phyloP scores from a whole-genome alignment of 2,329 filamentous ascomycete species.

The Penicillium rolfsii region DNA sequence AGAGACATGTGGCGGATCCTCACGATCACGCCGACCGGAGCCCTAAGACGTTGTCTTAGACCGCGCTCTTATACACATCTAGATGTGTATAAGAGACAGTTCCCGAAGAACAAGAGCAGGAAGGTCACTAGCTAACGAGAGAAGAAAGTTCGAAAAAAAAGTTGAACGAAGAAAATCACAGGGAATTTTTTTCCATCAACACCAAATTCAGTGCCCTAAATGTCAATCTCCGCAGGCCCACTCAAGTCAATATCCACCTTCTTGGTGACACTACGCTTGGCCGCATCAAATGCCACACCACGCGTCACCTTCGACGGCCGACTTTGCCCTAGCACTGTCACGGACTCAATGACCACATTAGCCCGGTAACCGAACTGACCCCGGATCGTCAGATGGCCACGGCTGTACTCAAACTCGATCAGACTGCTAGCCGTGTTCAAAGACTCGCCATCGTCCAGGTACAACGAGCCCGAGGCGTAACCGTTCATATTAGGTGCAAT shows the following conservation, averaged over 20 bases:
- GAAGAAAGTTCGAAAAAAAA: too few species aligned
- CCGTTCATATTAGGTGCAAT: constrained; percentile 67
- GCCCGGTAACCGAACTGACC: constrained; percentile 35
- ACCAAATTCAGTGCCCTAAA: not conserved
- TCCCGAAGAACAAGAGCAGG: not conserved
- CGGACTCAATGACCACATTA: constrained; percentile 37
- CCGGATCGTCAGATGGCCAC: constrained; percentile 45
- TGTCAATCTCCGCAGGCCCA: constrained; percentile 24
- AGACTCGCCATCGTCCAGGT: constrained; percentile 76
- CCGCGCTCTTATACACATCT: too few species aligned
- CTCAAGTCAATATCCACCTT: constrained; percentile 29
- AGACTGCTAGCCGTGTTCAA: constrained; percentile 61
- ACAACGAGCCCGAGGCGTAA: constrained; percentile 68
- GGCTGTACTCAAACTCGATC: constrained; percentile 63
- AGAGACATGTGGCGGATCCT: not conserved
- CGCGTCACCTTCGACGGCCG: constrained; percentile 3
- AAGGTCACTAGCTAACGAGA: not conserved
- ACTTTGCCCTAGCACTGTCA: constrained; percentile 38
- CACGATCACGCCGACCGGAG: not conserved
- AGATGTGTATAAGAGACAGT: too few species aligned
- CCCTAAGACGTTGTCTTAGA: constrained; percentile 1
- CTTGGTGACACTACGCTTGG: constrained; percentile 30
- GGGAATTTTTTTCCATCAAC: too few species aligned
- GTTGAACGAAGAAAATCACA: not conserved
- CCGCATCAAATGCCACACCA: constrained; percentile 19